phyloP scores from a whole-genome alignment of 2,329 filamentous ascomycete species.

The Nigrospora sphaerica region DNA sequence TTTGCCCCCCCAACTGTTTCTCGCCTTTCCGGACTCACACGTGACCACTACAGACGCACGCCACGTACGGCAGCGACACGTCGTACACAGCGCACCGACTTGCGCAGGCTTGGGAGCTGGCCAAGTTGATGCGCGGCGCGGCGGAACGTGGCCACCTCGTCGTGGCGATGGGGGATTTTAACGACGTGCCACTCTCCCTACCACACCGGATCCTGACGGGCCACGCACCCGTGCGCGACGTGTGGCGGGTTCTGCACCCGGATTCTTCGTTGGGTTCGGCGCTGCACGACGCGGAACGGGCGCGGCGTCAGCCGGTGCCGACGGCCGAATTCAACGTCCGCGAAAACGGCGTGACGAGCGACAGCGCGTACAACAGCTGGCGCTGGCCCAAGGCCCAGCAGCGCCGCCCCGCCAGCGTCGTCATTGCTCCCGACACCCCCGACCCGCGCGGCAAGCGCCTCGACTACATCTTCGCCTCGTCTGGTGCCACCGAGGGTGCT shows the following conservation, averaged over 20 bases:
- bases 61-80: conserved; percentile 77
- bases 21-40: background rate
- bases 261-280: conserved; percentile 74
- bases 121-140: conserved; percentile 79
- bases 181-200: conserved; percentile 85
- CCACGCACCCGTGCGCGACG: conserved; percentile 70
- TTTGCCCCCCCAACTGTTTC: background rate
- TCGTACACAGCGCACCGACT: conserved; percentile 80
- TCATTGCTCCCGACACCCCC: conserved; percentile 55
- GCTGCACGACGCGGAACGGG: conserved; percentile 58
- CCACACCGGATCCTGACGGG: conserved; percentile 76
- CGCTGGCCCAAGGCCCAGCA: conserved; percentile 70
- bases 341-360: conserved; percentile 82
- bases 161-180: conserved; percentile 87
- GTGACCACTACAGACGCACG: conserved; percentile 49
- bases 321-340: conserved; percentile 70
- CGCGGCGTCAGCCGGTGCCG: conserved; percentile 60
- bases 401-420: conserved; percentile 19
- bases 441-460: conserved; percentile 79
- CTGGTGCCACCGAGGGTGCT: conserved; percentile 30
- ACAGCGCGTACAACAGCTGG: conserved; percentile 87
- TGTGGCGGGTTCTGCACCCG: conserved; percentile 79
- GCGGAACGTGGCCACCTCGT: conserved; percentile 76
- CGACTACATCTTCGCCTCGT: conserved; percentile 86
- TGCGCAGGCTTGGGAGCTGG: conserved; percentile 90